Evolutionary conservation across 257 asterid genomes (phyloP).

Genomic region (Primulina tabacum): DNA sequence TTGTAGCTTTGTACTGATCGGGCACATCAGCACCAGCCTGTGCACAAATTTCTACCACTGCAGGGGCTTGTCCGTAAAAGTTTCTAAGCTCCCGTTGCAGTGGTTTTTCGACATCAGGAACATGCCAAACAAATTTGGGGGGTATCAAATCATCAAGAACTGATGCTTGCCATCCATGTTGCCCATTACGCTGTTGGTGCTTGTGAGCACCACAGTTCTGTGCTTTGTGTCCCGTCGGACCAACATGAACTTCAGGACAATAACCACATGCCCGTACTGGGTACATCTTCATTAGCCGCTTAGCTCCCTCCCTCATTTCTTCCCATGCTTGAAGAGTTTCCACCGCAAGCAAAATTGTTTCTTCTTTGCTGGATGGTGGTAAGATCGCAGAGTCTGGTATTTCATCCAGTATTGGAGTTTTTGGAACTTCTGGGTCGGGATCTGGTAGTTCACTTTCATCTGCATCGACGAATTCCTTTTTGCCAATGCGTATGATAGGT

Average conservation of each 20-base stretch:
- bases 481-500: slow-evolving; percentile 75
- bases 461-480: slow-evolving; percentile 83
- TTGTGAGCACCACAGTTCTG: slow-evolving; percentile 96
- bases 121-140: slow-evolving; percentile 91
- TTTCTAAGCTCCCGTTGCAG: slow-evolving; percentile 65
- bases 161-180: slow-evolving; percentile 96
- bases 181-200: slow-evolving; percentile 98
- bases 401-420: slow-evolving; percentile 52
- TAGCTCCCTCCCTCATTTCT: slow-evolving; percentile 74
- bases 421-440: slow-evolving; percentile 56
- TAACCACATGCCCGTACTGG: slow-evolving; percentile 88
- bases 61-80: slow-evolving; percentile 94
- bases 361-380: slow-evolving; percentile 63
- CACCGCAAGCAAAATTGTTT: slow-evolving; percentile 52
- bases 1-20: slow-evolving; percentile 75
- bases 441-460: slow-evolving; percentile 90
- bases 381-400: slow-evolving; percentile 46
- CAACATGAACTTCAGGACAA: slow-evolving; percentile 90
- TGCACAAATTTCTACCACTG: slow-evolving; percentile 71
- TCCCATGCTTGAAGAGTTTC: slow-evolving; percentile 87
- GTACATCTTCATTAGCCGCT: slow-evolving; percentile 74
- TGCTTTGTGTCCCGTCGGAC: slow-evolving; percentile 85
- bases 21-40: slow-evolving; percentile 91
- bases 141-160: slow-evolving; percentile 80
- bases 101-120: slow-evolving; percentile 49